Base-by-base conservation (phyloP, 495 filamentous ascomycete species). In the Beverwykella pulmonaria region DNA sequence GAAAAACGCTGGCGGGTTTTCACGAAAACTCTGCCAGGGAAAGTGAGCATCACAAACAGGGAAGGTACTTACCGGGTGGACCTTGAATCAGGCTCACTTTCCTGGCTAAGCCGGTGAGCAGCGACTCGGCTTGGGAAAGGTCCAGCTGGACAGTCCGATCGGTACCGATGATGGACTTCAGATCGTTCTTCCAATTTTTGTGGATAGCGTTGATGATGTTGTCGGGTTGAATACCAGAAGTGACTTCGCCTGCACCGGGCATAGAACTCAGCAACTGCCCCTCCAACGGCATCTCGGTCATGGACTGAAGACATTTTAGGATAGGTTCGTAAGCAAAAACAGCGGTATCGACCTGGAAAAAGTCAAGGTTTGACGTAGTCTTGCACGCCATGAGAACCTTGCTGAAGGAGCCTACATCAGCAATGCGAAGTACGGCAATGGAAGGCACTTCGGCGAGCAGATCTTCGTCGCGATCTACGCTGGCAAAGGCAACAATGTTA, bases 291-390 rank as follows among this genome's bases (percentile, higher is more conserved):
- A 90, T 34, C 8, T 85, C 80, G 0, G 73, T 76, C 36, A 79
- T 85, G 0, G 77, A 73, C 73, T 92, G 85, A 8, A 93, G 73
- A 7, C 83, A 77, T 56, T 77, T 71, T 20, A 93, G 70, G 4
- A 93, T 79, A 0, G 90, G 90, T 60, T 92, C 87, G 65, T 86
- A 92, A 0, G 89, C 85, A 72, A 92, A 92, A 0, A 88, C 77
- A 0, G 90, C 75, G 0, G 89, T 86, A 59, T 89, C 81, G 3
- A 90, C 81, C n/a, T 79, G 76, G 0, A 88, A 63, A 22, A 90
- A 80, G 15, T 79, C 74, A 7, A 88, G 70, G 34, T 76, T 59
- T 0, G 68, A 26, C 0, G 75, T 63, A 3, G 75, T 57, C 36
- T 81, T 85, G 23, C 79, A 67, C 19, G 49, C 71, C 1, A 78